Conservation (phyloP, 148 eudicot species). For the Chenopodium album region DNA sequence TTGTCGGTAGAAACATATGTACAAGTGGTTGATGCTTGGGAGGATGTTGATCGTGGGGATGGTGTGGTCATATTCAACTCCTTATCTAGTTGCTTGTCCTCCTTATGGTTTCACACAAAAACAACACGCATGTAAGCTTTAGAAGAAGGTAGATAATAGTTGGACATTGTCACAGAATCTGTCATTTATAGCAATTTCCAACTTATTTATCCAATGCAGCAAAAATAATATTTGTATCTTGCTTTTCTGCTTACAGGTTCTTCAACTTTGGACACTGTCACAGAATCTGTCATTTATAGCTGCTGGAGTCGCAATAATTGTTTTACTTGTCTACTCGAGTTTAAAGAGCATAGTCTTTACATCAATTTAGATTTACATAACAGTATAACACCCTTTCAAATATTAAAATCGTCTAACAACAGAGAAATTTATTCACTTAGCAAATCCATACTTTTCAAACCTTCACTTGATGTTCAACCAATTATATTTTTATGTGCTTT, state of each 20-base stretch:
- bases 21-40: too few relatives aligned
- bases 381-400: neutral
- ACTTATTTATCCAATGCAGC: neutral
- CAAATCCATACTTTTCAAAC: neutral
- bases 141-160: neutral
- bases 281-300: conserved; percentile 73
- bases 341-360: conserved; percentile 41
- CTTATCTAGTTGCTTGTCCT: too few relatives aligned
- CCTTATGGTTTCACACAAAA: too few relatives aligned
- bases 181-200: neutral
- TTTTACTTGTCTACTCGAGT: conserved; percentile 43
- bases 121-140: too few relatives aligned
- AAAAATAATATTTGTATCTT: neutral
- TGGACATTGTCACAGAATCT: neutral
- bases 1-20: too few relatives aligned
- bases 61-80: too few relatives aligned
- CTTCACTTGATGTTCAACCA: neutral
- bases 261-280: conserved; percentile 65
- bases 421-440: too few relatives aligned
- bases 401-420: neutral
- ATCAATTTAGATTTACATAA: too few relatives aligned
- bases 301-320: conserved; percentile 73
- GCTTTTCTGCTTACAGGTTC: conserved; percentile 48
- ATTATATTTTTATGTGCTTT: neutral
- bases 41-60: too few relatives aligned